These are phyloP conservation scores for Amaranthus tricolor DNA, from an alignment of 179 eudicot genomes.

Conservation along the genomic window DNA sequence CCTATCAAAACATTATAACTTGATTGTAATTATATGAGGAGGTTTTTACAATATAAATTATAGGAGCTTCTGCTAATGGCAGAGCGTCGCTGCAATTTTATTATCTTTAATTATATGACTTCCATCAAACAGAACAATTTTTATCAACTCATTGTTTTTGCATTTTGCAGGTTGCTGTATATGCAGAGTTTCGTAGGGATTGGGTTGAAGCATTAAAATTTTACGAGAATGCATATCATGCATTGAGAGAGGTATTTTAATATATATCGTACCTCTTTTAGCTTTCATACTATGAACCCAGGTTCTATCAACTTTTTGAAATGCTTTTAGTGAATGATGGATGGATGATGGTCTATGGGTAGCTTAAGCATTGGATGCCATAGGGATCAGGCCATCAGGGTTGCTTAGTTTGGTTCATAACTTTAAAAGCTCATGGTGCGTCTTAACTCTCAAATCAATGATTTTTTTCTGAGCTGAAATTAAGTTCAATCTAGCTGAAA, in stretches of 20 bases:
- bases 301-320: not conserved
- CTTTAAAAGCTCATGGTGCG: too few species aligned
- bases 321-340: not conserved
- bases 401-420: too few species aligned
- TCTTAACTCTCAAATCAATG: too few species aligned
- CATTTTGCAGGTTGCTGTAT: conserved; percentile 84
- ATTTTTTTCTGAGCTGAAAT: too few species aligned
- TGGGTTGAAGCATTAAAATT: conserved; percentile 93
- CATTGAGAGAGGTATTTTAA: conserved; percentile 70
- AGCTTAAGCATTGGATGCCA: too few species aligned
- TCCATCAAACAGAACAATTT: not conserved
- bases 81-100: not conserved
- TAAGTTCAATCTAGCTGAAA: too few species aligned
- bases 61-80: not conserved
- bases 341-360: not conserved
- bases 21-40: not conserved
- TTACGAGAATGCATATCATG: conserved; percentile 89
- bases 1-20: not conserved
- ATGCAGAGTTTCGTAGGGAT: conserved; percentile 96
- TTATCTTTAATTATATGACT: not conserved
- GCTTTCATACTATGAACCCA: not conserved
- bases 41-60: not conserved
- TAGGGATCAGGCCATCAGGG: too few species aligned
- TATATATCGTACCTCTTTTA: not conserved
- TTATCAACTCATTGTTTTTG: not conserved